Base-by-base conservation (phyloP, 192 early-diverging fungal genomes). In the Martensiomyces pterosporus region DNA sequence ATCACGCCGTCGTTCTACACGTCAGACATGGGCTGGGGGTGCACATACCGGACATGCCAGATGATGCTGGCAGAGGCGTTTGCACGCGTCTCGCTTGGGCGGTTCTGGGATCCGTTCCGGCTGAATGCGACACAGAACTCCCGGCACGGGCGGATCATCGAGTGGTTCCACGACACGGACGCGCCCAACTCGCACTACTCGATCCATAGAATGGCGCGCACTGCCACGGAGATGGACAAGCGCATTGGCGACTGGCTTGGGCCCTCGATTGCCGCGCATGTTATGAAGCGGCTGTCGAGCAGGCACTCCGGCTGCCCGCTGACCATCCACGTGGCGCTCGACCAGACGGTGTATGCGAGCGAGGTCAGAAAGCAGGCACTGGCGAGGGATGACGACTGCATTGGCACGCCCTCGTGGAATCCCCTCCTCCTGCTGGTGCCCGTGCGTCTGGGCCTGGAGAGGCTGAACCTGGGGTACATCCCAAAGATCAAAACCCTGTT, bases 21-120 rank as follows among this genome's bases (percentile, higher is more conserved):
- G 13, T 77, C 75, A 13, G 75, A 77, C 49, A 71, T 71, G 59
- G 75, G 75, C 22, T 77, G 75, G 75, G 75, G 75, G 3, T 77
- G 75, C 50, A 77, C 68, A 16, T 70, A 77, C 57, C 63, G 75
- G 49, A 71, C 75, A 13, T 67, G 75, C 43, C 75, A 77, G 63
- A 77, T 77, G 75, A 55, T 77, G 60, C 57, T 77, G 14, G 75
- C 75, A 9, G 59, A 67, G 55, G 54, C 63, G 24, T 77, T 67
- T 71, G 47, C 63, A 35, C 59, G 68, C 24, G 59, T 77, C 43
- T 13, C 67, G 48, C 56, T 77, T 43, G 67, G 64, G 3, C 52
- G 63, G 18, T 61, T 66, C 56, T 77, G 67, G 67, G 67, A 70
- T 12, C 67, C 75, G 36, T 74, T 74, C 55, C 57, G 63, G 19